Base-by-base conservation (phyloP, 768 basidiomycete species). In the Leccinum variicolor region DNA sequence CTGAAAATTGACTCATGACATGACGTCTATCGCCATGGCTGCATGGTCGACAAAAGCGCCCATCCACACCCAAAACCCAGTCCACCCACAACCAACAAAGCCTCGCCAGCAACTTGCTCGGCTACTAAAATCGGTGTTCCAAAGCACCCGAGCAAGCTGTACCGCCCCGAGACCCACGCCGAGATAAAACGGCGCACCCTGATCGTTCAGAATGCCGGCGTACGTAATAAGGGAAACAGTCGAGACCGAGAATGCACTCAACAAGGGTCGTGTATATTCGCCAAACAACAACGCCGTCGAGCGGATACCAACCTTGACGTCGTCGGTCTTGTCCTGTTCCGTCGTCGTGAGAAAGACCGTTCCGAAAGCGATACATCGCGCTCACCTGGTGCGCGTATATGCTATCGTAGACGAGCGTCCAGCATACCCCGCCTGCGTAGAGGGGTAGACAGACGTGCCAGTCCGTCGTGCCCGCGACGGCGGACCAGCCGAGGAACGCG, bases 321-420 rank as follows among this genome's bases (percentile, higher is more conserved):
- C 97, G 76, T 99, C 97, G 15, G 61, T 67, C 76, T 98, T 99
- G 75, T 99, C 97, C 90, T 97, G 10, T 41, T 41, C 39, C 39
- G 39, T 41, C 13, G 21, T 13, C 0, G 17, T 49, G 25, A 53
- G 45, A 50, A 11, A 21, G 1, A 1, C 8, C 31, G 13, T 13
- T 11, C 29, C 0, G 29, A 26, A n/a, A n/a, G n/a, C n/a, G n/a
- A n/a, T n/a, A n/a, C n/a, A n/a, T n/a, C n/a, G n/a, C n/a, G n/a
- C 74, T 29, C 59, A 90, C 93, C 77, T 98, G 96, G 72, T 99
- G 97, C 3, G 97, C 97, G 66, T 98, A 98, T 63, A 98, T 94
- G 50, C 89, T 96, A 65, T 99, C 97, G 69, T 98, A 99, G 2
- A 97, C 91, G 46, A 99, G 81, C 50, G 95, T 95, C 94, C 95